These are phyloP conservation scores for Rosa persica DNA, from an alignment of 306 rosid genomes.

Conservation along the genomic window DNA sequence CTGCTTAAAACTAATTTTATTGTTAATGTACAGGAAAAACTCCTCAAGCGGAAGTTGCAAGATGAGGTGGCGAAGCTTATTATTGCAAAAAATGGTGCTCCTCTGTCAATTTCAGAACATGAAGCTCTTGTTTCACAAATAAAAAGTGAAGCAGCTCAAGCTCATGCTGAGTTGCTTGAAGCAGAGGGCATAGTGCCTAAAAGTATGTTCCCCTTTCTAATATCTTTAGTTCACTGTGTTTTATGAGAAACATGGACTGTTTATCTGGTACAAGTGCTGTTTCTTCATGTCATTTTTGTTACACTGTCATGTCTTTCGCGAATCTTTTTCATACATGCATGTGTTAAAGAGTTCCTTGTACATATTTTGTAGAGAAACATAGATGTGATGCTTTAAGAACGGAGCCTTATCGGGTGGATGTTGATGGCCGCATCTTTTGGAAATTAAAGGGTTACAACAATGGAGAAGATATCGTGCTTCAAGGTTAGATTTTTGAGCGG, in stretches of 20 bases:
- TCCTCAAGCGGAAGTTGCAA: slow-evolving; percentile 38
- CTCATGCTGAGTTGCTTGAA: slow-evolving; percentile 48
- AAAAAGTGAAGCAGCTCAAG: slow-evolving; percentile 51
- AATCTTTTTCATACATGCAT: not conserved
- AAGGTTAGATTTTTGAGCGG: slow-evolving; percentile 31
- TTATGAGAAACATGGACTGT: not conserved
- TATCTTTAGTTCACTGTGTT: not conserved
- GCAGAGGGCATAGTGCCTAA: slow-evolving; percentile 39
- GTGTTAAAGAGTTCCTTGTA: not conserved
- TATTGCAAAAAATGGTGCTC: slow-evolving; percentile 28
- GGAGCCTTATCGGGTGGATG: slow-evolving; percentile 38
- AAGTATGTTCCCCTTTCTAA: slow-evolving; percentile 41
- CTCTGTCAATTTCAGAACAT: slow-evolving; percentile 32
- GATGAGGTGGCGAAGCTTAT: slow-evolving; percentile 47
- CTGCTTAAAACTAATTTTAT: not conserved
- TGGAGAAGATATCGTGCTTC: slow-evolving; percentile 36
- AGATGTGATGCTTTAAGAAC: slow-evolving; percentile 37
- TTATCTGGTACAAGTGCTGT: not conserved
- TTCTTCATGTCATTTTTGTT: not conserved
- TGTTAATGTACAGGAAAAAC: slow-evolving; percentile 35
- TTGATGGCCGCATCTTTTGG: slow-evolving; percentile 44
- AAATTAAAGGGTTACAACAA: slow-evolving; percentile 31
- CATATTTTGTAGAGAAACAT: slow-evolving; percentile 26
- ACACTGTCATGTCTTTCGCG: not conserved
- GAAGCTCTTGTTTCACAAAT: slow-evolving; percentile 40